Conservation (phyloP, 169 alveolate genomes). For the Pseudocohnilembus persalinus region DNA sequence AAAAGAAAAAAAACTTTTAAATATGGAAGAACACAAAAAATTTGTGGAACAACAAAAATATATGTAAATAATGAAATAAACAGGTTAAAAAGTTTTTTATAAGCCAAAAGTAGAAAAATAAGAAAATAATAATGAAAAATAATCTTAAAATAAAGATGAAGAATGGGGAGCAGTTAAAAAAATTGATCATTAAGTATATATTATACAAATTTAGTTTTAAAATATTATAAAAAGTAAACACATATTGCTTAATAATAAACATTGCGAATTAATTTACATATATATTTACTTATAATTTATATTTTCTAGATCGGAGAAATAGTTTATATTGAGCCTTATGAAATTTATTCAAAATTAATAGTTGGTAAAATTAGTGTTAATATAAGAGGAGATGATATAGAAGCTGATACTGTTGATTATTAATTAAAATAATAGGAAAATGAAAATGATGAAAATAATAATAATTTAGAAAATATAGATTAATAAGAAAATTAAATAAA, state of each 20-base stretch:
- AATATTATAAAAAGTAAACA: too few species aligned
- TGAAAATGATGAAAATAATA: background rate
- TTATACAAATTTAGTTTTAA: too few species aligned
- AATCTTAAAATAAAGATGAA: background rate
- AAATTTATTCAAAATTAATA: too few species aligned
- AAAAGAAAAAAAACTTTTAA: conserved; percentile 1
- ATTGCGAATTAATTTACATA: too few species aligned
- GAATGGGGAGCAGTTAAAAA: too few species aligned
- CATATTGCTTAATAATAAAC: too few species aligned
- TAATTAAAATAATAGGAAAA: conserved; percentile 6
- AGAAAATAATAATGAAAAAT: conserved; percentile 16
- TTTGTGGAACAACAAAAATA: background rate
- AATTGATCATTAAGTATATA: too few species aligned
- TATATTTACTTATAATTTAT: too few species aligned
- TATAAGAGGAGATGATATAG: background rate
- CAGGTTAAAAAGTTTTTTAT: conserved; percentile 2
- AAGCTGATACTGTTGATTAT: background rate
- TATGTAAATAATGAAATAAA: background rate
- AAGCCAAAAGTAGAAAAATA: background rate
- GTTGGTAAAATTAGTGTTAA: too few species aligned
- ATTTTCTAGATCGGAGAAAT: too few species aligned
- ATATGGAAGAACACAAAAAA: background rate
- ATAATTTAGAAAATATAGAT: too few species aligned
- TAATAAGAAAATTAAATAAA: background rate
- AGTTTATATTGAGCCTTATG: too few species aligned